These are phyloP conservation scores for Panaeolus cyanescens DNA, from an alignment of 768 basidiomycete genomes.

Conservation along the genomic window DNA sequence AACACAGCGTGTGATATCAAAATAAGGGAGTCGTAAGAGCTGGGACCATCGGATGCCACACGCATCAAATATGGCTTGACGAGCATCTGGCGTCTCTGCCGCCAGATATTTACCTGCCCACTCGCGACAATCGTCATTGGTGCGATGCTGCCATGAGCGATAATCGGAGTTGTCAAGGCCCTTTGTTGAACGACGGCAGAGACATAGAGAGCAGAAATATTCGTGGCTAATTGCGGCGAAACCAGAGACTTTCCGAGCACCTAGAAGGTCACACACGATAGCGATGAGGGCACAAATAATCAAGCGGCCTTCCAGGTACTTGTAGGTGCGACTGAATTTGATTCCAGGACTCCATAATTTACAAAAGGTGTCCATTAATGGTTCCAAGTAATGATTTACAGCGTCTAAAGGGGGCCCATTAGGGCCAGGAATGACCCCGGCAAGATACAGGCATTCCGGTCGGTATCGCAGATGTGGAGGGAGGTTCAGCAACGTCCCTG, in stretches of 20 bases:
- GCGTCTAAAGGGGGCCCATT: slow-evolving; percentile 30
- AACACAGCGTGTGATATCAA: slow-evolving; percentile 26
- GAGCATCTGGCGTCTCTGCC: slow-evolving; percentile 12
- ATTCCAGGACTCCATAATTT: slow-evolving; percentile 30
- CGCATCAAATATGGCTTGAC: slow-evolving; percentile 13
- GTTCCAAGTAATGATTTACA: slow-evolving; percentile 25
- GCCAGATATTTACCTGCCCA: slow-evolving; percentile 19
- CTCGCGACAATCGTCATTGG: slow-evolving; percentile 12
- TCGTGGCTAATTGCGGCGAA: slow-evolving; percentile 10
- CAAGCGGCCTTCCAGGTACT: slow-evolving; percentile 14
- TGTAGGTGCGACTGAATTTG: slow-evolving; percentile 15
- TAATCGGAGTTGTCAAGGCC: slow-evolving; percentile 17
- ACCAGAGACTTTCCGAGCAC: slow-evolving; percentile 24
- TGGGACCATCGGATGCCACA: slow-evolving; percentile 28
- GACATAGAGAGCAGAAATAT: slow-evolving; percentile 9
- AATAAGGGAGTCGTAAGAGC: slow-evolving; percentile 38
- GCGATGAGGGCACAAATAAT: slow-evolving; percentile 26
- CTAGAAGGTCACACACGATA: slow-evolving; percentile 37
- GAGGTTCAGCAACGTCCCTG: slow-evolving; percentile 35
- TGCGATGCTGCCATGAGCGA: slow-evolving; percentile 13
- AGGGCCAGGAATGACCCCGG: too few relatives aligned
- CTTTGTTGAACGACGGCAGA: background rate
- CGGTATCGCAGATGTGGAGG: slow-evolving; percentile 32
- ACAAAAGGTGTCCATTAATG: slow-evolving; percentile 26
- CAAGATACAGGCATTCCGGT: slow-evolving; percentile 38